Percentiles rank a stretch among this genome's conserved stretches.
phyloP scores from a whole-genome alignment of 2,329 filamentous ascomycete genomes.

The Diaporthe velutina region DNA sequence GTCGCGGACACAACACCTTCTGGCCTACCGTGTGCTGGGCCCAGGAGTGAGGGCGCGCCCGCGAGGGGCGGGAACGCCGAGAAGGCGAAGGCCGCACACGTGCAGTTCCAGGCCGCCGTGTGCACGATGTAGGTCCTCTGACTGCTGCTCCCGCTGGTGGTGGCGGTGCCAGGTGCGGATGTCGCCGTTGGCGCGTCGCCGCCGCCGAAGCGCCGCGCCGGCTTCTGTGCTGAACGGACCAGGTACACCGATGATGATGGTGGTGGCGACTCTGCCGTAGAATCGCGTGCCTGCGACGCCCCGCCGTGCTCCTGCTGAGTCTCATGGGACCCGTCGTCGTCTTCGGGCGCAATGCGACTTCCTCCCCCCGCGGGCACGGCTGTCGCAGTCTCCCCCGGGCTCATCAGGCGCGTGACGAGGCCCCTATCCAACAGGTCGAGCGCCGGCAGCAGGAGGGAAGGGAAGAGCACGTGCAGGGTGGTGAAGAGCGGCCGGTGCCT shows the following conservation, averaged over 20 bases:
- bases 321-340: not conserved
- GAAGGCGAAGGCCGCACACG: constrained; percentile 86
- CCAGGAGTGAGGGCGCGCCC: constrained; percentile 16
- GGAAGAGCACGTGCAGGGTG: constrained; percentile 88
- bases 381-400: not conserved
- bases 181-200: not conserved
- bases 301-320: not conserved
- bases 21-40: constrained; percentile 31
- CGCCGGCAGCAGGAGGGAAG: constrained; percentile 83
- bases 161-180: constrained; percentile 28
- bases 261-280: constrained; percentile 22
- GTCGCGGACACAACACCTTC: constrained; percentile 21
- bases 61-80: constrained; percentile 69
- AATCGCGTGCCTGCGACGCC: not conserved
- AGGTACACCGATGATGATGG: constrained; percentile 63
- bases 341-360: not conserved
- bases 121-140: constrained; percentile 75
- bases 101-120: constrained; percentile 86
- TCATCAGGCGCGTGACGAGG: constrained; percentile 72
- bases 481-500: constrained; percentile 72
- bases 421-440: constrained; percentile 88
- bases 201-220: constrained; percentile 48
- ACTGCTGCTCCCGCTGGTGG: constrained; percentile 39
- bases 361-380: not conserved
- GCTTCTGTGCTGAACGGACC: constrained; percentile 70